Evolutionary conservation across 2,329 filamentous ascomycete species (phyloP).

Genomic region (Nectriaceae sp.): DNA sequence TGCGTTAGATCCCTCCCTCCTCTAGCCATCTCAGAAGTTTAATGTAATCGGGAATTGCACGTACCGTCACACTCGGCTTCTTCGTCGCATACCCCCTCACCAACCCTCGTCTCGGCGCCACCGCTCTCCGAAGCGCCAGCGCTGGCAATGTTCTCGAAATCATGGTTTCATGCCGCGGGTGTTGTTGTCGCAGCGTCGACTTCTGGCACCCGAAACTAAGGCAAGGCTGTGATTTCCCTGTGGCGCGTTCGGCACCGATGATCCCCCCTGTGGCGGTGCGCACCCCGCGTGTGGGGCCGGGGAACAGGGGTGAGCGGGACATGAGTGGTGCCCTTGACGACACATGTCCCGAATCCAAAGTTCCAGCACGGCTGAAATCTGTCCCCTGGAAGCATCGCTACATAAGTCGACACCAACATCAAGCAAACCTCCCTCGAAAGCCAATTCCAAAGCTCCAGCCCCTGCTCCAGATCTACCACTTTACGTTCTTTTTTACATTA

Average conservation of each 20-base stretch:
- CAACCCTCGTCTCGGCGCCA: neutral
- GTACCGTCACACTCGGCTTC: conserved; percentile 30
- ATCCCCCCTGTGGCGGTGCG: conserved; percentile 8
- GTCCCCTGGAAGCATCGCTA: conserved; percentile 21
- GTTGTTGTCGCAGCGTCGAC: neutral
- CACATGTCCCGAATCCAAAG: conserved; percentile 37
- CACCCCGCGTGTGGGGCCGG: conserved; percentile 1
- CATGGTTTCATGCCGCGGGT: neutral
- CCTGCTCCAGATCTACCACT: neutral
- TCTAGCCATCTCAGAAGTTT: no score
- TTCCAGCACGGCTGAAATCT: conserved; percentile 25
- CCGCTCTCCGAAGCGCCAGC: conserved; percentile 1
- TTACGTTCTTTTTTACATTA: neutral
- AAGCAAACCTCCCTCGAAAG: neutral
- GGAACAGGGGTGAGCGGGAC: neutral
- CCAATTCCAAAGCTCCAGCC: neutral
- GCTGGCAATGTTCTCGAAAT: conserved; percentile 16
- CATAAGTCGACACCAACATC: neutral
- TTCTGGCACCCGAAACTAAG: neutral
- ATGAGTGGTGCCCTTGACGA: conserved; percentile 21
- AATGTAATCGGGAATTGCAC: neutral
- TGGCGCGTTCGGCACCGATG: no score
- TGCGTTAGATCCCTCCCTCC: neutral
- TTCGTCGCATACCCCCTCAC: conserved; percentile 29
- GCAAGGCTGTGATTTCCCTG: neutral